Percentiles rank a stretch among this genome's conserved stretches.
These are phyloP conservation scores for Lipomyces chichibuensis DNA, from an alignment of 805 yeast species.

Conservation along the genomic window DNA sequence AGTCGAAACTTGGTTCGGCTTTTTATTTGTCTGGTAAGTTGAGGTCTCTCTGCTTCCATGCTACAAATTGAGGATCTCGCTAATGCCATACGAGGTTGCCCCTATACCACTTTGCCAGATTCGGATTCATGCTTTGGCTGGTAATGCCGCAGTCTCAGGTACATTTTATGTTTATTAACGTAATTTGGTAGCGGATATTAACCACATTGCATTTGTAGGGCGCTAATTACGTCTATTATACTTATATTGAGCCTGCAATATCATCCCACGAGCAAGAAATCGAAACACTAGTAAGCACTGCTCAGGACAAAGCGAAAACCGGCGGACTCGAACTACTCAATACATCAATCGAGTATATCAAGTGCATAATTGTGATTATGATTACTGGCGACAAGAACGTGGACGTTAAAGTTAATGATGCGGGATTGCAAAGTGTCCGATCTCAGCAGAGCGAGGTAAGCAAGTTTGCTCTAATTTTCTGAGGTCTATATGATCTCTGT, in stretches of 20 bases:
- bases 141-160: conserved; percentile 55
- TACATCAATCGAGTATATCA: conserved; percentile 1
- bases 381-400: not conserved
- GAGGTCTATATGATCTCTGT: not conserved
- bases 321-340: conserved; percentile 9
- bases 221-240: conserved; percentile 21
- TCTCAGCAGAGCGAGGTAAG: not conserved
- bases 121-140: conserved; percentile 62
- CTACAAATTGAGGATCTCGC: not conserved
- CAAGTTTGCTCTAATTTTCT: not conserved
- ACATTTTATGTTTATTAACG: not conserved
- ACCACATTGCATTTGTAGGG: conserved; percentile 20
- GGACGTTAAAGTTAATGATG: not conserved
- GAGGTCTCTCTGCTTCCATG: not conserved
- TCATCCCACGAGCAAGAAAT: conserved; percentile 28
- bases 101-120: conserved; percentile 53
- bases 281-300: conserved; percentile 7
- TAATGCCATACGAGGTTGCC: conserved; percentile 51
- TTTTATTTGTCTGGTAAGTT: conserved; percentile 46
- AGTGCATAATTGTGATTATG: not conserved
- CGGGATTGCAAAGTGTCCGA: not conserved
- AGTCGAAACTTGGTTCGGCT: conserved; percentile 49
- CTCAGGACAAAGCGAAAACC: conserved; percentile 12
- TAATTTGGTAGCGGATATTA: not conserved
- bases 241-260: conserved; percentile 29